Evolutionary conservation across 208 protist genomes (phyloP).

Genomic region (Trypanosoma platydactyli): DNA sequence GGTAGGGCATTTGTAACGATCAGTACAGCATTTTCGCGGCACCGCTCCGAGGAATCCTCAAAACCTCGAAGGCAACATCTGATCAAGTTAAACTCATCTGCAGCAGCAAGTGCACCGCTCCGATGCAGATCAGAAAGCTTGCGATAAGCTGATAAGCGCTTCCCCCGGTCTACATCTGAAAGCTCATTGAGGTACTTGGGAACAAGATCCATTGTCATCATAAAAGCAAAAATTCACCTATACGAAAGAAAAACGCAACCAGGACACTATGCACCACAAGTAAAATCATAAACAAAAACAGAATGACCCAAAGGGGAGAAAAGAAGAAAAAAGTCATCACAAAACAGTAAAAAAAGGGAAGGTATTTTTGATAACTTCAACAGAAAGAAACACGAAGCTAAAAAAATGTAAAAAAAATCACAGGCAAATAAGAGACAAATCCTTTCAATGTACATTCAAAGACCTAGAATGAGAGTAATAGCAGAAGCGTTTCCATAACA

Average conservation of each 20-base stretch:
- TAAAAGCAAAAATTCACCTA: background rate
- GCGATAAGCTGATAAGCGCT: slow-evolving; percentile 67
- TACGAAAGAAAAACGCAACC: slow-evolving; percentile 16
- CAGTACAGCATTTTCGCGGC: slow-evolving; percentile 69
- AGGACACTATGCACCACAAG: background rate
- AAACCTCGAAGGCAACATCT: slow-evolving; percentile 66
- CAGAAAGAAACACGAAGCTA: too few species aligned
- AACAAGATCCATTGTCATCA: slow-evolving; percentile 57
- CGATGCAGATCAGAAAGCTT: slow-evolving; percentile 45
- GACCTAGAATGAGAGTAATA: too few species aligned
- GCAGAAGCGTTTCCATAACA: too few species aligned
- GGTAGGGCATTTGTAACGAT: slow-evolving; percentile 46
- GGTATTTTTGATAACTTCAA: too few species aligned
- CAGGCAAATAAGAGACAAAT: too few species aligned
- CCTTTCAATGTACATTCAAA: too few species aligned
- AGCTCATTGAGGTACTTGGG: slow-evolving; percentile 78
- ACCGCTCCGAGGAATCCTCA: slow-evolving; percentile 76
- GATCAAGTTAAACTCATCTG: slow-evolving; percentile 61
- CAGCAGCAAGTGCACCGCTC: slow-evolving; percentile 16
- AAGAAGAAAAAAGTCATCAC: background rate
- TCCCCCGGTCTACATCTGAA: slow-evolving; percentile 63
- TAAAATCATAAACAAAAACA: slow-evolving; percentile 1
- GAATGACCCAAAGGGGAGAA: background rate
- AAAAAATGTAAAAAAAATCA: too few species aligned
- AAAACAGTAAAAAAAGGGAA: slow-evolving; percentile 6